Evolutionary conservation across 163 green algal genomes (phyloP).

Genomic region (Chlamydomonas reinhardtii): DNA sequence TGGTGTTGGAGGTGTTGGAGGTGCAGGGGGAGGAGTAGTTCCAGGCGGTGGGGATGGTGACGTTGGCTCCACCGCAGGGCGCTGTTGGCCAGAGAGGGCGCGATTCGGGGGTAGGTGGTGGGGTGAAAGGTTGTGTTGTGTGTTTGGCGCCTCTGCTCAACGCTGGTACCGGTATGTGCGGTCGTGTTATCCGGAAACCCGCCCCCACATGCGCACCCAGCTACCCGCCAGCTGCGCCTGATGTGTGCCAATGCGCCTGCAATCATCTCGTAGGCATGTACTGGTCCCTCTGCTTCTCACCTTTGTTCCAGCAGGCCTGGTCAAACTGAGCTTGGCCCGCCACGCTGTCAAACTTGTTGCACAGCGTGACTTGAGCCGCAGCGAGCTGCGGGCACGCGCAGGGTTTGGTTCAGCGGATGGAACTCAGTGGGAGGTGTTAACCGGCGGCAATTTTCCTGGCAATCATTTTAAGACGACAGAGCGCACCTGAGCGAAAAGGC

Average conservation of each 20-base stretch:
- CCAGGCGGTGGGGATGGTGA: constrained; percentile 3
- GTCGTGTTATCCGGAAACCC: no score
- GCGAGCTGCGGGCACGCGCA: not conserved
- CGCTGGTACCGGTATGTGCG: no score
- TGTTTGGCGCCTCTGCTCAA: no score
- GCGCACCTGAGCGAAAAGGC: no score
- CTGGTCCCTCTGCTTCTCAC: not conserved
- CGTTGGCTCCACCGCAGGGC: constrained; percentile 2
- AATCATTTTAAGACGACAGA: no score
- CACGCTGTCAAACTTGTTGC: not conserved
- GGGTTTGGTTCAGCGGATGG: not conserved
- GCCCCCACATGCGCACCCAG: no score
- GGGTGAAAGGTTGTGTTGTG: not conserved
- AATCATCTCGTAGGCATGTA: no score
- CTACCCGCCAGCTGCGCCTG: no score
- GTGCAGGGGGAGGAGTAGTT: constrained; percentile 28
- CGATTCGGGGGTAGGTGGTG: not conserved
- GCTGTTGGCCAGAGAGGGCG: not conserved
- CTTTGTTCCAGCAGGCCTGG: not conserved
- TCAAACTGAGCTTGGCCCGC: not conserved
- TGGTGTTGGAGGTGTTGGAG: not conserved
- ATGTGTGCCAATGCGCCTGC: no score
- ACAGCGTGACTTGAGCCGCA: not conserved
- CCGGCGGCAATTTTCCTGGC: not conserved
- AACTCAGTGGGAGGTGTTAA: no score